Base-by-base conservation (phyloP, 495 filamentous ascomycete genomes). In the Aspergillus mulundensis region DNA sequence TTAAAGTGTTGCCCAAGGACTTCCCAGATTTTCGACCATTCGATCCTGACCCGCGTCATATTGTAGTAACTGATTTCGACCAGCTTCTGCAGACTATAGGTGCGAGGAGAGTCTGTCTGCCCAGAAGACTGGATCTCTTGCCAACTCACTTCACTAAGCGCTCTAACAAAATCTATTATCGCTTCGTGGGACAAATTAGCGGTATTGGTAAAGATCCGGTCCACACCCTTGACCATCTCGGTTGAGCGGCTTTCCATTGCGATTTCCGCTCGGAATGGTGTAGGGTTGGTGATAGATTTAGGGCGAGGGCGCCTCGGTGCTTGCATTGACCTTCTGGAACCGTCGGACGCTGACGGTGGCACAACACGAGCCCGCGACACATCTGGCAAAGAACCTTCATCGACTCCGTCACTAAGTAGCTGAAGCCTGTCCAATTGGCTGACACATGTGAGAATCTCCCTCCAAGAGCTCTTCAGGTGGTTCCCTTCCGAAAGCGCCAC, bases 1-100 rank as follows among this genome's bases (percentile, higher is more conserved):
- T 96, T 97, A 77, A 99, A 99, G 70, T 99, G 94, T 66, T 95
- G 87, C 18, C 94, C 94, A 12, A 99, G 82, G 3, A 99, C 87
- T 54, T 86, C 86, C 94, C 94, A 99, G 45, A 99, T 95, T 65
- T 88, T 91, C 11, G 87, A 93, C 94, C 94, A 99, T 66, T 99
- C 95, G 61, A 96, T 96, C 61, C 94, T 85, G 14, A 99, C 92
- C 76, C 94, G 85, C 41, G 87, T 93, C 95, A 99, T 97, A 73
- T 99, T 99, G 81, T 97, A 97, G 66, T 95, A 96, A 70, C 89
- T 93, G 69, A 99, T 97, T 71, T 99, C 94, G 28, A 99, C 95
- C 49, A 97, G 80, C 71, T 99, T 99, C 67, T 99, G 94, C 46
- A 99, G 75, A 67, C 91, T 96, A 74, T 96, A 97, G 8, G 92